Base-by-base conservation (phyloP, 257 asterid genomes). In the Lantana camara region DNA sequence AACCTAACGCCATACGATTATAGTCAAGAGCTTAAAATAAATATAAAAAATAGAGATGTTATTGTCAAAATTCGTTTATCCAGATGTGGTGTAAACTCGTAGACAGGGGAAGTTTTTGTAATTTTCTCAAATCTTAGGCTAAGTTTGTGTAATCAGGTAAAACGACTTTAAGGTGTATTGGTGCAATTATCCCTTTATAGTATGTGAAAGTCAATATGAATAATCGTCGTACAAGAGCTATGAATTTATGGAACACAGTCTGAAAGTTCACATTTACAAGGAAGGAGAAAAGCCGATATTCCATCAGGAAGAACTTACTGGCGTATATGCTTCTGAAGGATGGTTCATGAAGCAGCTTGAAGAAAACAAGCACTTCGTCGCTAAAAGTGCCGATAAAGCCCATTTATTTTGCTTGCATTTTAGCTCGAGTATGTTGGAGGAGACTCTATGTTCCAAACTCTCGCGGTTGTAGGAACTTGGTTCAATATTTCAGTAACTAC, bases 261-360 rank as follows among this genome's bases (percentile, higher is more conserved):
- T 90, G 5, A 90, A 87, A 77, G 76, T 90, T 45, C 85, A 83
- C 75, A 64, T 83, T 30, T 87, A 90, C 19, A 37, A 24, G 8
- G 97, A 87, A 73, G 95, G 97, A 50, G 79, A 83, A 57, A 74
- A 38, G 64, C 97, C 97, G 0, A 45, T 90, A 49, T 90, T 90
- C 77, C 97, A 90, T 32, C 71, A 81, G 66, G 75, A 83, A 7
- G 77, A 69, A 72, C 86, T 90, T 4, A 76, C 51, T 5, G 95
- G 97, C 53, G 87, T 87, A 60, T 90, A 90, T 60, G 90, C 90
- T 37, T 90, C 97, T 0, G 95, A 90, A 63, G 95, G 95, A 59
- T 90, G 97, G 97, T 90, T 87, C 75, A 81, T 87, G 89, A 87
- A 85, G 84, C 91, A 65, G 51, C 70, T 90, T 13, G 69, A 79